Conservation (phyloP, 305 asterid genomes). For the Solanum chacoense region DNA sequence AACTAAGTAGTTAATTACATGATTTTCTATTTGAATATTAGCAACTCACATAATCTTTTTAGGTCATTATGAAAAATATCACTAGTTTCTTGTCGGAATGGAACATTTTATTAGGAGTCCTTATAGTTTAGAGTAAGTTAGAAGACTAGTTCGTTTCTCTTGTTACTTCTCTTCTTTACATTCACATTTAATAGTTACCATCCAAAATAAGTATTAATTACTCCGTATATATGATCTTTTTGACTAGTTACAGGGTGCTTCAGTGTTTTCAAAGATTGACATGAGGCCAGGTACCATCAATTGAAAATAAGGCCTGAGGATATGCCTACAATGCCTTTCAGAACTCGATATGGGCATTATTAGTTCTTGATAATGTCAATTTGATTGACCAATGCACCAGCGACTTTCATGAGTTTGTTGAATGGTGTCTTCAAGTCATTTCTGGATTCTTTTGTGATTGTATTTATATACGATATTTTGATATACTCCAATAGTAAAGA, state of each 20-base stretch:
- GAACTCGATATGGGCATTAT: not conserved
- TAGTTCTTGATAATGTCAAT: not conserved
- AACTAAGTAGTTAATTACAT: not conserved
- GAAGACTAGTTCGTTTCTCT: not conserved
- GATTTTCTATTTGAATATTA: not conserved
- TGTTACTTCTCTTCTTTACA: not conserved
- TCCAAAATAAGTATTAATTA: too few relatives aligned
- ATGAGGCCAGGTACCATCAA: not conserved
- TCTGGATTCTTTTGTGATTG: not conserved
- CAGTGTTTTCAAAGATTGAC: not conserved
- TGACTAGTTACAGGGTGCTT: not conserved
- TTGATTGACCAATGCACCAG: not conserved
- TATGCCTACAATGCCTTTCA: not conserved
- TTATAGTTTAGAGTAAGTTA: not conserved
- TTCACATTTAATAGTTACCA: not conserved
- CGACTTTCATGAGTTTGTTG: not conserved
- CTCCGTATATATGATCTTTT: not conserved
- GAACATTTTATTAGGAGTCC: not conserved
- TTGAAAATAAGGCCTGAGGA: not conserved
- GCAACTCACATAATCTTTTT: not conserved
- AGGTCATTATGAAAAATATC: not conserved
- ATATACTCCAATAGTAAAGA: not conserved
- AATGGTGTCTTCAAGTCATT: not conserved
- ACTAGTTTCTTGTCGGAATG: not conserved
- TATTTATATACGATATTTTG: not conserved